Conservation (phyloP, 2,329 filamentous ascomycete species). For the Phialemonium atrogriseum region DNA sequence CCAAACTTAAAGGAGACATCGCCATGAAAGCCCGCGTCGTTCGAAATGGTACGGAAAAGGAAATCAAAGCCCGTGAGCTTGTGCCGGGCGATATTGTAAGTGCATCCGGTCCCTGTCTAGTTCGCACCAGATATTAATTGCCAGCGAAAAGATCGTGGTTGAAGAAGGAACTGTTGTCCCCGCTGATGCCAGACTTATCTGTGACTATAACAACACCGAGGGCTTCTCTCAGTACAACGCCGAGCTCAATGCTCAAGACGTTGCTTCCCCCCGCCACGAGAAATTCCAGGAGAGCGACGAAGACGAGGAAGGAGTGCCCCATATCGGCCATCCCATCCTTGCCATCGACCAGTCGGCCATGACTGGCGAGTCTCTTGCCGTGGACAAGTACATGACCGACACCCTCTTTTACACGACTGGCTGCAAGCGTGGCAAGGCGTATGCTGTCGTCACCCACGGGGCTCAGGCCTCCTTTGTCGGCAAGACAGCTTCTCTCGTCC, state of each 20-base stretch:
- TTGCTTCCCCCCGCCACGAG: conserved; percentile 44
- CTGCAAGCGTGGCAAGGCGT: conserved; percentile 74
- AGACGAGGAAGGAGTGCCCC: conserved; percentile 41
- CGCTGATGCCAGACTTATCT: conserved; percentile 63
- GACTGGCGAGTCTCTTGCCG: conserved; percentile 71
- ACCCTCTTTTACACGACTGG: conserved; percentile 71
- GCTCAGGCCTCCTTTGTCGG: conserved; percentile 70
- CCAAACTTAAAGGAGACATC: conserved; percentile 68
- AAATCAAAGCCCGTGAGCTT: conserved; percentile 65
- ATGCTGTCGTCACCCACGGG: conserved; percentile 57
- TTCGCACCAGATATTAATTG: conserved; percentile 1
- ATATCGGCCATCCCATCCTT: conserved; percentile 58
- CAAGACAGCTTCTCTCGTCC: conserved; percentile 64
- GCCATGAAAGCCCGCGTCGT: conserved; percentile 64
- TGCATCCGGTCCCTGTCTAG: conserved; percentile 8
- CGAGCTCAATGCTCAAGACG: conserved; percentile 59
- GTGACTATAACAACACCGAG: conserved; percentile 56
- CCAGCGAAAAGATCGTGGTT: conserved; percentile 47
- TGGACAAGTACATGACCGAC: conserved; percentile 73
- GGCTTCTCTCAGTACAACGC: conserved; percentile 32
- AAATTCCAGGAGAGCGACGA: conserved; percentile 52
- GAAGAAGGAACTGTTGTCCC: conserved; percentile 66
- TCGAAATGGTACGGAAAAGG: conserved; percentile 58
- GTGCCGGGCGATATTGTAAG: conserved; percentile 69
- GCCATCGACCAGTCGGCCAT: conserved; percentile 74